These are phyloP conservation scores for Bassia scoparia DNA, from an alignment of 148 eudicot species.

Conservation along the genomic window DNA sequence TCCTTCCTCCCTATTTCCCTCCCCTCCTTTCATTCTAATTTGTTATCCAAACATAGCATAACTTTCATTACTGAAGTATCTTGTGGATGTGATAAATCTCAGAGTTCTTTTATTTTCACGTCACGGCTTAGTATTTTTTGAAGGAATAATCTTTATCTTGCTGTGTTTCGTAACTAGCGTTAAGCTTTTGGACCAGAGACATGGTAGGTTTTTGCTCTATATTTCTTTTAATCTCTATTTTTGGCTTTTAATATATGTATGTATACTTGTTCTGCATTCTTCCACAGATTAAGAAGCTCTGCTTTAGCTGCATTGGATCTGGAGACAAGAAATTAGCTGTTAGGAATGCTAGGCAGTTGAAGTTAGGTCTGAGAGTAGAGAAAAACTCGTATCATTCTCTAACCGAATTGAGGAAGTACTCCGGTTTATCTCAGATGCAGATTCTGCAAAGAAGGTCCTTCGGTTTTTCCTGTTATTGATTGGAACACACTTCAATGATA, in stretches of 20 bases:
- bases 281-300: slow-evolving; percentile 45
- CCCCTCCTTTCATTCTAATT: no score
- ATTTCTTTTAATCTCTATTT: background rate
- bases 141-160: background rate
- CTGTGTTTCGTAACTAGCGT: background rate
- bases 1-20: no score
- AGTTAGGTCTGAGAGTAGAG: slow-evolving; percentile 69
- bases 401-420: slow-evolving; percentile 79
- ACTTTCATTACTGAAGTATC: background rate
- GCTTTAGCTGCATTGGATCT: slow-evolving; percentile 61
- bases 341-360: slow-evolving; percentile 73
- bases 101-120: background rate
- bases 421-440: slow-evolving; percentile 58
- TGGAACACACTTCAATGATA: background rate
- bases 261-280: background rate
- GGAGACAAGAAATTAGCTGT: slow-evolving; percentile 60
- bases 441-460: slow-evolving; percentile 72
- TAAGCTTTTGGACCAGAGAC: background rate
- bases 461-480: no score
- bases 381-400: slow-evolving; percentile 44
- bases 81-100: background rate
- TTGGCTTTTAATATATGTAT: background rate
- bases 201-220: background rate
- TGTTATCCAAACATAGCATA: no score
- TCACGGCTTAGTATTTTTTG: background rate